These are phyloP conservation scores for Blastocystis sp. DNA, from an alignment of 352 stramenopile genomes.

Conservation along the genomic window DNA sequence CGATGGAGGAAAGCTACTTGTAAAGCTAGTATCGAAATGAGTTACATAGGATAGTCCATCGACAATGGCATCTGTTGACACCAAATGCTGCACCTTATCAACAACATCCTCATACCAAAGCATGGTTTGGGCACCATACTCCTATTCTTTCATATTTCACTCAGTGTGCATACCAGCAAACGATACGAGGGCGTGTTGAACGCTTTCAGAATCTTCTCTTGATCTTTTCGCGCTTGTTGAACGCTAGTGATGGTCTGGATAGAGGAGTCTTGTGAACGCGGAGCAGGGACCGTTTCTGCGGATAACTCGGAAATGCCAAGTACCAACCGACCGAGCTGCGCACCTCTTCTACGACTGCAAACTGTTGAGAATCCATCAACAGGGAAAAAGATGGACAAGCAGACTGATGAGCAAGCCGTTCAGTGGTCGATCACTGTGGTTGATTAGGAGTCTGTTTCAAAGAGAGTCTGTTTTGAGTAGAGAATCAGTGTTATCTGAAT, in stretches of 20 bases:
- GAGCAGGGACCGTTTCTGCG: no score
- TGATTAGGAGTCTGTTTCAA: no score
- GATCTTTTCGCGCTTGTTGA: conserved; percentile 27
- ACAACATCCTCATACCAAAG: conserved; percentile 46
- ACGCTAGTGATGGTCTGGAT: conserved; percentile 51
- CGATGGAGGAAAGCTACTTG: conserved; percentile 2
- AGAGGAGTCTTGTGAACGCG: neutral
- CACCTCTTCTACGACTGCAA: no score
- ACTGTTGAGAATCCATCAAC: no score
- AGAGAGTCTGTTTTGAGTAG: no score
- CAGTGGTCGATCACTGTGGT: no score
- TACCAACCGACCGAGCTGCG: no score
- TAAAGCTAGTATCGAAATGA: neutral
- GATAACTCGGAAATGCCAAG: no score
- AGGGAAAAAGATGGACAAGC: no score
- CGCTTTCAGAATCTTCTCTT: conserved; percentile 36
- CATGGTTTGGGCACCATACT: conserved; percentile 59
- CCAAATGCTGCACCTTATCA: neutral
- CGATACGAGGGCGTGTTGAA: conserved; percentile 49
- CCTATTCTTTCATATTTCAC: neutral
- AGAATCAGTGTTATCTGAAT: no score
- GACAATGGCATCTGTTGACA: conserved; percentile 24
- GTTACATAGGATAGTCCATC: neutral
- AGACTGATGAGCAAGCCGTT: no score
- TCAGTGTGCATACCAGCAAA: neutral